Evolutionary conservation across 805 yeast species (phyloP), one percentile per base, ranked within the genome.

Genomic region (Candida namnaoensis): DNA sequence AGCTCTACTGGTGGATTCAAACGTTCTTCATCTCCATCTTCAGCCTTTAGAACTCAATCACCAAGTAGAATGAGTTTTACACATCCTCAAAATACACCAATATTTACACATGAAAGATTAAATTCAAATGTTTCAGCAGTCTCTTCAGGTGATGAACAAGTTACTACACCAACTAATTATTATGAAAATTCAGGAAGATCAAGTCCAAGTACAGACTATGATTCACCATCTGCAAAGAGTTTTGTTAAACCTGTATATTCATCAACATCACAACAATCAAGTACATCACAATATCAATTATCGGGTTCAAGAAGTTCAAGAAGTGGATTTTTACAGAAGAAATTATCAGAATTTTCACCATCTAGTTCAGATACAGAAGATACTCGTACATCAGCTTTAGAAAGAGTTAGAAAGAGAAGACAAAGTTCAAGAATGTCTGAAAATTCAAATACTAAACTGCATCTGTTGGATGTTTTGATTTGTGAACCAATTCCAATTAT

Each of bases 401-500:
- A 71, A 43, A 57, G 82, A 41, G 71, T 78, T 1, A 71, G 71
- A 34, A 72, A 69, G 44, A 65, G 86, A 44, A 61, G 85, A 41
- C 76, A 74, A 51, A 69, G 78, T 38, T 62, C 78, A 8, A 62
- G 50, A 43, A 48, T 53, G 45, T 51, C 60, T 1, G 57, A 56
- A n/a, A 35, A 40, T 4, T 46, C 50, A 2, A 36, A 41, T 8
- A 46, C 41, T 2, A 45, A 45, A 19, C 32, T 55, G 1, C 70
- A 68, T 32, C 51, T 58, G 3, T 59, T 84, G 49, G 90, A 86
- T 56, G 80, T 88, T 5, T 65, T 91, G 37, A 66, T 88, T 12
- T 88, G 96, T 60, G 96, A 88, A 52, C 88, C 93, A 2, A 85
- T 86, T 45, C 93, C 96, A 0, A 82, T 82, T 43, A 80, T 86